These are phyloP conservation scores for Penicillium fuscoglaucum DNA, from an alignment of 2,329 filamentous ascomycete species.

Conservation along the genomic window DNA sequence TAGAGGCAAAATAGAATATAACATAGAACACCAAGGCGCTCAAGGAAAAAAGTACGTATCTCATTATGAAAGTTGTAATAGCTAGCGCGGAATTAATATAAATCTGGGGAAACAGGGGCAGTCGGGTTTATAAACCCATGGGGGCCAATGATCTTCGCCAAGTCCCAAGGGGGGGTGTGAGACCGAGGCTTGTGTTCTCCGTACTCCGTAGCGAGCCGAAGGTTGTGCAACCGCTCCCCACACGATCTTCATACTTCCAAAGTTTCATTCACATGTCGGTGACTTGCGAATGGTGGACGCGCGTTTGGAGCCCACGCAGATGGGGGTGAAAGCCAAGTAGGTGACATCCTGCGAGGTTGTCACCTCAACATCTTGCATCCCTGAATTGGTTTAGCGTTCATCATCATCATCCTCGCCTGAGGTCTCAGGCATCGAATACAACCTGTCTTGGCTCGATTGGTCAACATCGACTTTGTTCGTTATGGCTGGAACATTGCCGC, in stretches of 20 bases:
- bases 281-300: not conserved
- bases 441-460: not conserved
- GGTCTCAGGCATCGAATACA: not conserved
- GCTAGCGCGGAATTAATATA: too few species aligned
- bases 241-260: not conserved
- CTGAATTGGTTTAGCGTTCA: constrained; percentile 11
- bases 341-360: not conserved
- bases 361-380: constrained; percentile 20
- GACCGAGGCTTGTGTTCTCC: not conserved
- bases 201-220: not conserved
- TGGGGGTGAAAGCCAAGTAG: too few species aligned
- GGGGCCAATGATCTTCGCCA: not conserved
- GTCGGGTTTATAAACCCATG: not conserved
- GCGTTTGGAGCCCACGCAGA: too few species aligned
- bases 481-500: not conserved
- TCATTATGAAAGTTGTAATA: constrained; percentile 16
- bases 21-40: constrained; percentile 35
- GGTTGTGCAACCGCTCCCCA: not conserved
- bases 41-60: constrained; percentile 32
- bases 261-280: not conserved
- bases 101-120: too few species aligned
- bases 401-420: not conserved
- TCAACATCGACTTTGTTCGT: not conserved
- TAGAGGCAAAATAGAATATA: constrained; percentile 36
- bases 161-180: not conserved